These are phyloP conservation scores for Chondrostereum purpureum DNA, from an alignment of 1,284 basidiomycete species.

Conservation along the genomic window DNA sequence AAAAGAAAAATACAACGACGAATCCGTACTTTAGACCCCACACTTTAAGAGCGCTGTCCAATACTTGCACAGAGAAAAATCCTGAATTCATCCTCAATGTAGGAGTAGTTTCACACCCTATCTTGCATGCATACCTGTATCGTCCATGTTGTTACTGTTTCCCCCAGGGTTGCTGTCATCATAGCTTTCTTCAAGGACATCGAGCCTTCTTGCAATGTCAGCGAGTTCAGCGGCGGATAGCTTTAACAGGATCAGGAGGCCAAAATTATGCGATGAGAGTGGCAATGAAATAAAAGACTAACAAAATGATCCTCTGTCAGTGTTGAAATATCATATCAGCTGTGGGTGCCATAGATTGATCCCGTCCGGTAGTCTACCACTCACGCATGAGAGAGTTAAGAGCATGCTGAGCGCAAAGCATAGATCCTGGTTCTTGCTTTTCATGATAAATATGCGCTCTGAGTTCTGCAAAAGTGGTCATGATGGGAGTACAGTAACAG, in stretches of 20 bases:
- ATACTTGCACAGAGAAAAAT: constrained; percentile 82
- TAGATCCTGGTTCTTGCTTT: constrained; percentile 67
- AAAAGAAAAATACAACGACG: constrained; percentile 9
- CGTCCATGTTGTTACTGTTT: constrained; percentile 80
- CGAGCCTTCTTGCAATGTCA: constrained; percentile 66
- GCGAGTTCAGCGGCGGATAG: constrained; percentile 86
- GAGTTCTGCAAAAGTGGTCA: constrained; percentile 54
- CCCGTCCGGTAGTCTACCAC: constrained; percentile 24
- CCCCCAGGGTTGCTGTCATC: constrained; percentile 36
- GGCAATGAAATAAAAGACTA: constrained; percentile 18
- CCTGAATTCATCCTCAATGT: constrained; percentile 34
- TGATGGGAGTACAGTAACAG: too few species aligned
- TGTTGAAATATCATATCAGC: constrained; percentile 9
- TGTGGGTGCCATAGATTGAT: constrained; percentile 1
- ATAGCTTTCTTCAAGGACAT: constrained; percentile 56
- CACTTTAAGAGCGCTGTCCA: constrained; percentile 76
- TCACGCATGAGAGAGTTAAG: constrained; percentile 74
- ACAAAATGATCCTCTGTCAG: constrained; percentile 65
- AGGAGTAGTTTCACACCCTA: background rate
- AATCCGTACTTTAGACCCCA: constrained; percentile 69
- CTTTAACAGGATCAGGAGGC: constrained; percentile 30
- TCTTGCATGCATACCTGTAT: constrained; percentile 53
- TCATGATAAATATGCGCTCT: constrained; percentile 68
- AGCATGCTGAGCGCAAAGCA: constrained; percentile 84
- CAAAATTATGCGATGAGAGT: constrained; percentile 2